These are phyloP conservation scores for Ampelomyces quisqualis DNA, from an alignment of 2,329 filamentous ascomycete species.

Conservation along the genomic window DNA sequence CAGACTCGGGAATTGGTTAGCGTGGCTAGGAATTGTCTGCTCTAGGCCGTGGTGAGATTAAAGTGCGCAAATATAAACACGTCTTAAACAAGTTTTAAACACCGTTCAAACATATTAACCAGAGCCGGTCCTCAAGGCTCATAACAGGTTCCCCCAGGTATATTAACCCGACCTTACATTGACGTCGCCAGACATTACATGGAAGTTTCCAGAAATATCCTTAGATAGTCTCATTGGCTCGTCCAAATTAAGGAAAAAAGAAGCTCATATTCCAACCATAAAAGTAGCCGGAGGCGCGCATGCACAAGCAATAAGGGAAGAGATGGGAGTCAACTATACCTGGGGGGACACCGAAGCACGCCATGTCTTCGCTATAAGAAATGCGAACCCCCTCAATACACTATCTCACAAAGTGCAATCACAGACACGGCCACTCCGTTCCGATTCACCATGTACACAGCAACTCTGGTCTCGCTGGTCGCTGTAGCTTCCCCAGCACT, in stretches of 20 bases:
- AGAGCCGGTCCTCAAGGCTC: too few species aligned
- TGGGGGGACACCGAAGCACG: constrained; percentile 2
- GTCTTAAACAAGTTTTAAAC: too few species aligned
- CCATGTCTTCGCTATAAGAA: constrained; percentile 17
- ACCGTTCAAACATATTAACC: too few species aligned
- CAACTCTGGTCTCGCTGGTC: constrained; percentile 21
- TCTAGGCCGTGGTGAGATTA: too few species aligned
- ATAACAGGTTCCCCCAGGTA: constrained; percentile 11
- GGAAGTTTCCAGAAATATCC: constrained; percentile 22
- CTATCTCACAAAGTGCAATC: neutral
- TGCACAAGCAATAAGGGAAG: constrained; percentile 10
- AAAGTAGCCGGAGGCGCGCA: constrained; percentile 12
- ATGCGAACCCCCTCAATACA: neutral
- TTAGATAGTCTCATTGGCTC: constrained; percentile 20
- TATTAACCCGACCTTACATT: constrained; percentile 16
- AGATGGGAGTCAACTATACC: constrained; percentile 1
- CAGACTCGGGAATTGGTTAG: too few species aligned
- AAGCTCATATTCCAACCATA: constrained; percentile 14
- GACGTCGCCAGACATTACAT: constrained; percentile 20
- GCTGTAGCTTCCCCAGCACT: constrained; percentile 27
- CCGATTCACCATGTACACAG: constrained; percentile 25
- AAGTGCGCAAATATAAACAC: too few species aligned
- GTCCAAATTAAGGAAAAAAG: constrained; percentile 16
- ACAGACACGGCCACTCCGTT: neutral
- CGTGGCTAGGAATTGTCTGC: too few species aligned